phyloP scores from a whole-genome alignment of 129 eudicot species.

The Centella asiatica region DNA sequence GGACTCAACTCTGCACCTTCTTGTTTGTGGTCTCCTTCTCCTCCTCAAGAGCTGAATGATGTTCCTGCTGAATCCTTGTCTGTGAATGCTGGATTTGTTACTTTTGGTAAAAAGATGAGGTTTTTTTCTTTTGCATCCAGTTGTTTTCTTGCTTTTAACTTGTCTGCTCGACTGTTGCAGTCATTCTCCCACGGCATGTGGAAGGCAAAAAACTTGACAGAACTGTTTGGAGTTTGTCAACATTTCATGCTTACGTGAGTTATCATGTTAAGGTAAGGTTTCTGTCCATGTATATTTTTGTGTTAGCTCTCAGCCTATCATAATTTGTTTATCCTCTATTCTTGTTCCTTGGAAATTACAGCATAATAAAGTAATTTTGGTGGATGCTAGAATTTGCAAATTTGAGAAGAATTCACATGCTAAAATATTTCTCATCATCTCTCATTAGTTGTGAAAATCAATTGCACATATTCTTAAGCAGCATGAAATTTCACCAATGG shows the following conservation, averaged over 20 bases:
- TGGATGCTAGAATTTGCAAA: too few species aligned
- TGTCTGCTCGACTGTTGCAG: constrained; percentile 32
- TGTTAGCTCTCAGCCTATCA: too few species aligned
- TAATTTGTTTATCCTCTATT: too few species aligned
- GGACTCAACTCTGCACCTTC: constrained; percentile 81
- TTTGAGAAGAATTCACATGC: too few species aligned
- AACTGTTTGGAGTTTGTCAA: constrained; percentile 88
- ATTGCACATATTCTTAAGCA: neutral
- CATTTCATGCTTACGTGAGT: constrained; percentile 88
- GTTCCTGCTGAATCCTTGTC: constrained; percentile 61
- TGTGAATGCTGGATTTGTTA: constrained; percentile 93
- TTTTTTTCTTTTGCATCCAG: constrained; percentile 6
- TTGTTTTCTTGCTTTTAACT: neutral
- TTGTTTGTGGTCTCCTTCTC: constrained; percentile 80
- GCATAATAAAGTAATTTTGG: too few species aligned
- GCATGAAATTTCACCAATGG: neutral
- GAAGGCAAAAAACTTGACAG: constrained; percentile 85
- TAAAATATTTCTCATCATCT: too few species aligned
- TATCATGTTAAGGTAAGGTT: constrained; percentile 97
- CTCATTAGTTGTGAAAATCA: neutral
- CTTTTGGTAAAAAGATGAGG: constrained; percentile 55
- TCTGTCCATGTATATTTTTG: too few species aligned
- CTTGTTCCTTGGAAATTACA: too few species aligned
- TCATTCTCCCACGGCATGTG: constrained; percentile 81
- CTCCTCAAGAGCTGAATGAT: constrained; percentile 75